phyloP scores from a whole-genome alignment of 495 filamentous ascomycete species.

The Astrothelium macrocarpum region DNA sequence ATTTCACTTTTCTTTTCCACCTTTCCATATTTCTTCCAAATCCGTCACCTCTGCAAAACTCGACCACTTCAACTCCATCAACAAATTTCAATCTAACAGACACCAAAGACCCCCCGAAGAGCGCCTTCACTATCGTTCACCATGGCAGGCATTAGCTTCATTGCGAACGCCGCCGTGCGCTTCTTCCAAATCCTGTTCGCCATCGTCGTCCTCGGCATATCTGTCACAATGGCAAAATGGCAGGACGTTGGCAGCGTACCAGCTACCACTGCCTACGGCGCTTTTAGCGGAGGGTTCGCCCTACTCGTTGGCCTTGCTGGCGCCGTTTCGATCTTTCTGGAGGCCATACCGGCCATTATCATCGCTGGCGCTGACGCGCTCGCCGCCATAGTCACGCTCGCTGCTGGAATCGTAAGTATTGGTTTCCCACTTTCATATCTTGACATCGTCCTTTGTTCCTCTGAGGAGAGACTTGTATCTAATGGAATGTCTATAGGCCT shows the following conservation, averaged over 20 bases:
- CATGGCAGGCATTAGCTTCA: not conserved
- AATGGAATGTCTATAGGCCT: constrained; percentile 1
- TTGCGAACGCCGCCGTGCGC: constrained; percentile 13
- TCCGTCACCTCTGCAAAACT: not conserved
- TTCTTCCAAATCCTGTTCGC: constrained; percentile 16
- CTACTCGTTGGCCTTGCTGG: constrained; percentile 13
- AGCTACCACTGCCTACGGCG: constrained; percentile 11
- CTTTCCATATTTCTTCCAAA: not conserved
- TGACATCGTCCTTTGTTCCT: not conserved
- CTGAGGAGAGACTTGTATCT: not conserved
- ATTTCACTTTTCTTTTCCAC: not conserved
- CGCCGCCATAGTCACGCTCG: constrained; percentile 4
- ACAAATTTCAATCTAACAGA: not conserved
- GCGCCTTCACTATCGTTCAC: not conserved
- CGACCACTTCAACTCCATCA: not conserved
- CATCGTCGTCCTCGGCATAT: constrained; percentile 19
- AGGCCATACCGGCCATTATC: constrained; percentile 7
- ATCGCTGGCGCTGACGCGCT: constrained; percentile 10
- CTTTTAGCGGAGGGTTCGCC: constrained; percentile 12
- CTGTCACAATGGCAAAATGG: constrained; percentile 12
- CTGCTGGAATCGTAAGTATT: constrained; percentile 13
- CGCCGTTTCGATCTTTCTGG: constrained; percentile 6
- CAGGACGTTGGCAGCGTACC: constrained; percentile 9
- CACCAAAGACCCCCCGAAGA: not conserved
- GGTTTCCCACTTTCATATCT: not conserved